These are phyloP conservation scores for Hylodesmum podocarpum DNA, from an alignment of 306 rosid species.

Conservation along the genomic window DNA sequence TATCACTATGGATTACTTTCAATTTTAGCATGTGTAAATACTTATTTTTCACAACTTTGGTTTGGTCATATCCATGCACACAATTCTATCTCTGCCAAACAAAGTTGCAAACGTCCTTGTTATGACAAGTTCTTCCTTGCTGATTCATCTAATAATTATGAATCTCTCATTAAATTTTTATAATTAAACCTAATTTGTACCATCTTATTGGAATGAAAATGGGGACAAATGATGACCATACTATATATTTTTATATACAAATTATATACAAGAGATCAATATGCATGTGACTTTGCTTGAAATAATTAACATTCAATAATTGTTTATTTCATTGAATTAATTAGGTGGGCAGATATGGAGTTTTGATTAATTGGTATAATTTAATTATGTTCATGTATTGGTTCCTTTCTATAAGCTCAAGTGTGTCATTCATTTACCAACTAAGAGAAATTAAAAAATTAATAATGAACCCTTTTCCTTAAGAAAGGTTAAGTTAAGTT, in stretches of 20 bases:
- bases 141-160: constrained; percentile 1
- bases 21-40: constrained; percentile 17
- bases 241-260: neutral
- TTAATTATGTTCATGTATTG: neutral
- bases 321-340: neutral
- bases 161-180: constrained; percentile 7
- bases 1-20: constrained; percentile 21
- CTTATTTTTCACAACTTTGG: constrained; percentile 2
- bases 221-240: neutral
- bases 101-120: constrained; percentile 17
- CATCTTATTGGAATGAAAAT: neutral
- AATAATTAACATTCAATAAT: neutral
- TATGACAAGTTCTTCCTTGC: neutral
- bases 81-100: neutral
- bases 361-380: neutral
- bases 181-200: neutral
- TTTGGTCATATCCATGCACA: constrained; percentile 22
- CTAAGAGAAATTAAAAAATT: constrained; percentile 1
- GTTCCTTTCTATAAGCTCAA: constrained; percentile 24
- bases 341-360: neutral
- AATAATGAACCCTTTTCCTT: neutral
- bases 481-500: neutral
- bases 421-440: constrained; percentile 34
- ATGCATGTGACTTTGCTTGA: constrained; percentile 30
- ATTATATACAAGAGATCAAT: neutral